Conservation (phyloP, 768 basidiomycete genomes). For the Agaricus subrufescens region DNA sequence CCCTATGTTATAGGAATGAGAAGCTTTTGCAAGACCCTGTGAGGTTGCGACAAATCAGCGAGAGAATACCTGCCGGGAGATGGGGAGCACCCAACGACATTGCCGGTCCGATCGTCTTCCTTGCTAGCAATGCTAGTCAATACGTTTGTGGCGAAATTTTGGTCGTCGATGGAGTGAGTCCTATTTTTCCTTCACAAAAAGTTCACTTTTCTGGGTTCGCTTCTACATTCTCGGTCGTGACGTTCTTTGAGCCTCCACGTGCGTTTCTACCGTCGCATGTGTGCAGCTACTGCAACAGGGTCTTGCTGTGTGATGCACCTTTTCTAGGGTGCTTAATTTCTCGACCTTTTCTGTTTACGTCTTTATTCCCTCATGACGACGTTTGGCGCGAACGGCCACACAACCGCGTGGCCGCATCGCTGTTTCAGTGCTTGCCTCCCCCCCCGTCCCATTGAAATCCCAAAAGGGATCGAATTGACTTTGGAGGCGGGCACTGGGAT, state of each 20-base stretch:
- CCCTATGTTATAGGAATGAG: conserved; percentile 34
- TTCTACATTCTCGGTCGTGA: neutral
- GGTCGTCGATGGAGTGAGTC: conserved; percentile 63
- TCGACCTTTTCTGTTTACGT: neutral
- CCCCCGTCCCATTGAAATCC: neutral
- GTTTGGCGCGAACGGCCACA: neutral
- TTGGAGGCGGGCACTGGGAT: neutral
- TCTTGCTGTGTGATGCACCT: too few species aligned
- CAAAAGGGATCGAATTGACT: neutral
- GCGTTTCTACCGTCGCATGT: too few species aligned
- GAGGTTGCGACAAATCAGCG: conserved; percentile 65
- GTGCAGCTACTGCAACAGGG: too few species aligned
- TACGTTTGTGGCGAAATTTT: conserved; percentile 72
- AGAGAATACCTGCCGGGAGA: conserved; percentile 66
- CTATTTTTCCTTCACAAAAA: neutral
- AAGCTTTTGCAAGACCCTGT: conserved; percentile 51
- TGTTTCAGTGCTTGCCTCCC: neutral
- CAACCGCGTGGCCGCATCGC: neutral
- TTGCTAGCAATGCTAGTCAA: conserved; percentile 62
- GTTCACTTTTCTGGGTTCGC: neutral
- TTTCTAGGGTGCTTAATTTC: neutral
- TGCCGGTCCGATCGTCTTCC: conserved; percentile 66
- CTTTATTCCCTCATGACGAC: neutral
- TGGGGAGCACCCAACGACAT: conserved; percentile 75
- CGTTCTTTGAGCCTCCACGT: neutral